These are phyloP conservation scores for Actinomucor elegans DNA, from an alignment of 371 early-diverging fungal species.

Conservation along the genomic window DNA sequence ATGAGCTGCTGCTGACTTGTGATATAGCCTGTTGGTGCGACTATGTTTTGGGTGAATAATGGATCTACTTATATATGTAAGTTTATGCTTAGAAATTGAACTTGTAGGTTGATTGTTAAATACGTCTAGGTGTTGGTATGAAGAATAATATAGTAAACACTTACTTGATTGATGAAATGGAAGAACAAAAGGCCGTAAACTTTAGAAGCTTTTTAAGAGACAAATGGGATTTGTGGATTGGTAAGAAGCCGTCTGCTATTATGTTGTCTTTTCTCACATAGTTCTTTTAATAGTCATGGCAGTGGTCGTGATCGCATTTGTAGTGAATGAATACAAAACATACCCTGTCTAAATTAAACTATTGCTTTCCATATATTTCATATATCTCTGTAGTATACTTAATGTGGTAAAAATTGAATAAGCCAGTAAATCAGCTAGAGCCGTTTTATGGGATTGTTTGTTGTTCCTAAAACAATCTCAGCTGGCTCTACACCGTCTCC, in stretches of 20 bases:
- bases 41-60: conserved; percentile 13
- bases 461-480: too few species aligned
- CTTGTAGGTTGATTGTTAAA: not conserved
- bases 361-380: not conserved
- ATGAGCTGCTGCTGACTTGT: not conserved
- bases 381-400: not conserved
- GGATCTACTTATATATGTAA: conserved; percentile 23
- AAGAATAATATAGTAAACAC: conserved; percentile 27
- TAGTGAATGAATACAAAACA: conserved; percentile 18
- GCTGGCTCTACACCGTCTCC: too few species aligned
- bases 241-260: too few species aligned
- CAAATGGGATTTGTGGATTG: conserved; percentile 28
- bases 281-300: conserved; percentile 9
- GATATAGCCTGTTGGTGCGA: conserved; percentile 17
- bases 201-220: conserved; percentile 28
- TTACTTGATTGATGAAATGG: conserved; percentile 22
- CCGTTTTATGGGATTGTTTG: too few species aligned
- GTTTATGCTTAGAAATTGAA: conserved; percentile 1
- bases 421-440: too few species aligned
- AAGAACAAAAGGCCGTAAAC: conserved; percentile 22
- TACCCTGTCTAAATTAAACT: conserved; percentile 2
- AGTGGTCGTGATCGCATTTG: conserved; percentile 10
- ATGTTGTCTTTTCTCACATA: not conserved
- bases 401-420: too few species aligned
- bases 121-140: conserved; percentile 25